Conservation (phyloP, 2,329 filamentous ascomycete genomes). For the Emergomyces africanus region DNA sequence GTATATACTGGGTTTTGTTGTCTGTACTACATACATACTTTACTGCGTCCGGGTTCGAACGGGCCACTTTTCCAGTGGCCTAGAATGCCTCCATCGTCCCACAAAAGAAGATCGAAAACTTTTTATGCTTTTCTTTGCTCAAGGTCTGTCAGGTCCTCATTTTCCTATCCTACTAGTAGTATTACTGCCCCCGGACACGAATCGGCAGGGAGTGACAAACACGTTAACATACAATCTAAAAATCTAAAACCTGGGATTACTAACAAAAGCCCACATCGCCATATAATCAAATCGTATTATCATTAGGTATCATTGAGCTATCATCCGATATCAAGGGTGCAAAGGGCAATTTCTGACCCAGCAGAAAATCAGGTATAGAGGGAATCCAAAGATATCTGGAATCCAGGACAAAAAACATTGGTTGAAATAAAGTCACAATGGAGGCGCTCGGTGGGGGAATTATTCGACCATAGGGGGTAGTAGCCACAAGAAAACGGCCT, state of each 20-base stretch:
- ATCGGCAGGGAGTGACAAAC: not conserved
- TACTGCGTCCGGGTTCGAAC: too few species aligned
- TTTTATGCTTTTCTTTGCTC: not conserved
- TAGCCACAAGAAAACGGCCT: not conserved
- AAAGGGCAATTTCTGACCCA: not conserved
- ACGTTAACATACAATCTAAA: not conserved
- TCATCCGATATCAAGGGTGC: not conserved
- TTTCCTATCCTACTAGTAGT: too few species aligned
- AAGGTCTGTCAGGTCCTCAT: not conserved
- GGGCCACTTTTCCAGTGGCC: not conserved
- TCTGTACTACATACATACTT: too few species aligned
- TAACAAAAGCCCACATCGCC: not conserved
- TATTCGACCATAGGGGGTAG: not conserved
- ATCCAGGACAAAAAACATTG: not conserved
- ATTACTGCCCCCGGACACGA: not conserved
- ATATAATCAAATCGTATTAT: slow-evolving; percentile 3
- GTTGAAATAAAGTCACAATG: not conserved
- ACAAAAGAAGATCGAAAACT: too few species aligned
- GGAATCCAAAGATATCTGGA: not conserved
- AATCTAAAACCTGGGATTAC: not conserved
- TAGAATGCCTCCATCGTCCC: not conserved
- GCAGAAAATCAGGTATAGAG: not conserved
- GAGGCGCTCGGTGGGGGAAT: not conserved
- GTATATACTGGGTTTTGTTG: too few species aligned
- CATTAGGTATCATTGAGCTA: slow-evolving; percentile 2